phyloP scores from a whole-genome alignment of 78 protist genomes.

The Pigoraptor vietnamica region DNA sequence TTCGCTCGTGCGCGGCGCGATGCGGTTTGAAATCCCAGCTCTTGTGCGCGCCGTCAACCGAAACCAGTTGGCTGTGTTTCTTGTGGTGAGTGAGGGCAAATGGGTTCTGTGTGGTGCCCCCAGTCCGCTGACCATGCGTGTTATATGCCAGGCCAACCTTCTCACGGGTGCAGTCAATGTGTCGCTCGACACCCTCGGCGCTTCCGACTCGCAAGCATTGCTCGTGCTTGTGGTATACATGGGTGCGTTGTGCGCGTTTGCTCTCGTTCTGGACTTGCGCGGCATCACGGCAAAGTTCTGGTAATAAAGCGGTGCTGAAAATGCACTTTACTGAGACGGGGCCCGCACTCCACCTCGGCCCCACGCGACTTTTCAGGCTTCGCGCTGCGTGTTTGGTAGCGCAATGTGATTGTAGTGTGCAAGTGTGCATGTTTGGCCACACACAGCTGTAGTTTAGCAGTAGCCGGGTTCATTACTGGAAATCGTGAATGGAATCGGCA shows the following conservation, averaged over 20 bases:
- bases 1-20: neutral
- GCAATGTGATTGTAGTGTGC: too few relatives aligned
- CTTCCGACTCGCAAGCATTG: neutral
- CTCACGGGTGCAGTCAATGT: slow-evolving; percentile 62
- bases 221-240: neutral
- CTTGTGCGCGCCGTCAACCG: neutral
- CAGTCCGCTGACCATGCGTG: too few relatives aligned
- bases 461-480: too few relatives aligned
- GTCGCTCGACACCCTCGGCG: slow-evolving; percentile 13
- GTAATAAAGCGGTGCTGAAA: too few relatives aligned
- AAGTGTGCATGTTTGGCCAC: too few relatives aligned
- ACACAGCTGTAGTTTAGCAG: too few relatives aligned
- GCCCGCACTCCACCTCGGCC: too few relatives aligned
- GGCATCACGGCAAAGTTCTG: neutral
- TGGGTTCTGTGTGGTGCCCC: neutral
- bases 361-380: too few relatives aligned
- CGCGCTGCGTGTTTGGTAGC: too few relatives aligned
- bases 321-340: too few relatives aligned
- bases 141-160: slow-evolving; percentile 38
- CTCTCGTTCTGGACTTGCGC: neutral
- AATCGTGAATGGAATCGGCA: too few relatives aligned
- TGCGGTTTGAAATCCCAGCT: neutral
- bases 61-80: slow-evolving; percentile 47
- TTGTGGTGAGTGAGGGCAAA: neutral
- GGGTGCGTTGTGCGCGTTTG: neutral